These are phyloP conservation scores for Urochloa ruziziensis DNA, from an alignment of 176 grass and related monocot genomes.

Conservation along the genomic window DNA sequence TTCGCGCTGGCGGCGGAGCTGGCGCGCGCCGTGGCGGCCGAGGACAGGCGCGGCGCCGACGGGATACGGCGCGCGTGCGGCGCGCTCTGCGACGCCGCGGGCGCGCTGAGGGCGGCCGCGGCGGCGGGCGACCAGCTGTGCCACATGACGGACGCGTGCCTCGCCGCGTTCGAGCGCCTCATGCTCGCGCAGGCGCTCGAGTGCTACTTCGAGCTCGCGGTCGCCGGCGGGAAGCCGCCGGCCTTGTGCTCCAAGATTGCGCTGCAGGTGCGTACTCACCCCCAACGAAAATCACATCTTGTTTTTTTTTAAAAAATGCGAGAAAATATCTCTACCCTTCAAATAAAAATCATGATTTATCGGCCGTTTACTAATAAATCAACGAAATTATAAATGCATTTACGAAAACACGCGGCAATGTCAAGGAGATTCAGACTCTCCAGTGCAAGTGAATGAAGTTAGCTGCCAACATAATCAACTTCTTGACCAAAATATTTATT, in stretches of 20 bases:
- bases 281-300: not conserved
- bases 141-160: conserved; percentile 43
- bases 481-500: not conserved
- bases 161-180: conserved; percentile 45
- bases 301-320: not conserved
- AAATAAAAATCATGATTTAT: not conserved
- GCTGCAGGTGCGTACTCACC: conserved; percentile 33
- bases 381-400: not conserved
- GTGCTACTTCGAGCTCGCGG: conserved; percentile 63
- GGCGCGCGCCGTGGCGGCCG: conserved; percentile 37
- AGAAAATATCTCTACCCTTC: not conserved
- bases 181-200: conserved; percentile 69
- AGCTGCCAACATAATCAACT: not conserved
- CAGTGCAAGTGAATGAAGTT: not conserved
- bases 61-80: conserved; percentile 51
- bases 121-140: not conserved
- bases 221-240: conserved; percentile 29
- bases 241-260: conserved; percentile 52
- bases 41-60: conserved; percentile 33
- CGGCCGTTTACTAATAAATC: not conserved
- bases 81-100: conserved; percentile 51
- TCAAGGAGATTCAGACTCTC: not conserved
- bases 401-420: not conserved
- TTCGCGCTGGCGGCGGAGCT: conserved; percentile 50
- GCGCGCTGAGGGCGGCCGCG: conserved; percentile 30